Evolutionary conservation across 495 filamentous ascomycete genomes (phyloP), one percentile per base, ranked within the genome.

Genomic region (Penicillium bialowiezense): DNA sequence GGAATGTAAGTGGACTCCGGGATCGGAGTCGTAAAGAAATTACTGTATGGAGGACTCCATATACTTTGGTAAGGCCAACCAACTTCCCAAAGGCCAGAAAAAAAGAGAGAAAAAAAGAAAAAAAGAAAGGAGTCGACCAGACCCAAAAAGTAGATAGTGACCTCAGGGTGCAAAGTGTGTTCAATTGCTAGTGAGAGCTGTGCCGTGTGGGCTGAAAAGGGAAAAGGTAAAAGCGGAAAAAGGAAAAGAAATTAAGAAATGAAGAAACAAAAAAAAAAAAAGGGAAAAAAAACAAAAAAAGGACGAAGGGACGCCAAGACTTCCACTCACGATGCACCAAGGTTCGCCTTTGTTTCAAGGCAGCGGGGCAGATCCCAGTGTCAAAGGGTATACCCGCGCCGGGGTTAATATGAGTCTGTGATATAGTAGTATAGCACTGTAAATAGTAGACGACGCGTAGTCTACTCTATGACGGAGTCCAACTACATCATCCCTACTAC

Each of bases 301-400:
- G 35, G 23, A 46, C 24, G 26, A 24, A 52, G 21, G 45, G 48
- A 57, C 52, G 66, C 65, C 66, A 67, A 72, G 63, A 60, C 49
- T 52, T 54, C 55, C 61, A 56, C 63, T 66, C 52, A 62, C 51
- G 56, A 56, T 65, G 51, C 64, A 64, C 68, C 60, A 65, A 65
- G 64, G 61, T 72, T 70, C 61, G 61, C 60, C 59, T 52, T 64
- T 60, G 64, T 68, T 69, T 69, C 68, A 71, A 64, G 56, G 62
- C 59, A 63, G 68, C 66, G 68, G 68, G 68, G 54, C 54, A 58
- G 63, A 65, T 68, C 65, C 61, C 63, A 66, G 55, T 58, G 60
- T 69, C 68, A 68, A 69, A 65, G 66, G 60, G 59, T 66, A 64
- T 65, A 64, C 64, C 64, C 64, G 66, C 60, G 53, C 59, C 54